Conservation (phyloP, 352 stramenopile species). For the Salisapilia sapeloensis region DNA sequence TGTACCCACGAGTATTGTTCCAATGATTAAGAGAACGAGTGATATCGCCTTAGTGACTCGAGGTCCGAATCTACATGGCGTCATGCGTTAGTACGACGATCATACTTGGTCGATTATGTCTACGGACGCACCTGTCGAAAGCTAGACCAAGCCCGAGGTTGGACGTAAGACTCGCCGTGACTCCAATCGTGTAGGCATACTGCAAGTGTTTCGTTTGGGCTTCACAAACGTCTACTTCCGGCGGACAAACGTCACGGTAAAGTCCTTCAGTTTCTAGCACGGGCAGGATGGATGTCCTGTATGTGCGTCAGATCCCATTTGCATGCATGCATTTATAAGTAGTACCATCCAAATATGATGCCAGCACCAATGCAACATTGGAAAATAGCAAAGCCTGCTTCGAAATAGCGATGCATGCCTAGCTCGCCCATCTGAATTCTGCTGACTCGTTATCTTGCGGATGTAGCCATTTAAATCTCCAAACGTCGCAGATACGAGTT, state of each 20-base stretch:
- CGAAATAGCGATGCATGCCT: constrained; percentile 19
- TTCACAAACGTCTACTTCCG: constrained; percentile 19
- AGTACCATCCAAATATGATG: constrained; percentile 42
- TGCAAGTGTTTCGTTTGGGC: constrained; percentile 35
- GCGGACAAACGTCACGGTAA: constrained; percentile 30
- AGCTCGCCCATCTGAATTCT: too few species aligned
- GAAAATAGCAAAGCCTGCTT: constrained; percentile 33
- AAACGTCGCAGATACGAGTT: too few species aligned
- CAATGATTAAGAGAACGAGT: constrained; percentile 21
- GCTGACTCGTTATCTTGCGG: too few species aligned
- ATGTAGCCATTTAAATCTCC: too few species aligned
- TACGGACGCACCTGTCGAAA: constrained; percentile 21
- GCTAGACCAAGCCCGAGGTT: constrained; percentile 42
- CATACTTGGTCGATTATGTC: not conserved
- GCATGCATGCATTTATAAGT: constrained; percentile 1
- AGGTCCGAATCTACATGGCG: constrained; percentile 19
- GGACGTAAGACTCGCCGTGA: constrained; percentile 38
- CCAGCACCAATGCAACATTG: constrained; percentile 42
- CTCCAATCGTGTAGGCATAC: constrained; percentile 39
- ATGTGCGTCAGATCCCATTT: constrained; percentile 1
- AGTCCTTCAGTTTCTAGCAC: constrained; percentile 38
- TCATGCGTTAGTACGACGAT: not conserved
- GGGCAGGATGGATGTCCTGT: constrained; percentile 33
- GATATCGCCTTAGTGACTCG: constrained; percentile 34
- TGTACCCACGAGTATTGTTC: constrained; percentile 27